phyloP scores from a whole-genome alignment of 768 basidiomycete species.

The Suillus ampliporus region DNA sequence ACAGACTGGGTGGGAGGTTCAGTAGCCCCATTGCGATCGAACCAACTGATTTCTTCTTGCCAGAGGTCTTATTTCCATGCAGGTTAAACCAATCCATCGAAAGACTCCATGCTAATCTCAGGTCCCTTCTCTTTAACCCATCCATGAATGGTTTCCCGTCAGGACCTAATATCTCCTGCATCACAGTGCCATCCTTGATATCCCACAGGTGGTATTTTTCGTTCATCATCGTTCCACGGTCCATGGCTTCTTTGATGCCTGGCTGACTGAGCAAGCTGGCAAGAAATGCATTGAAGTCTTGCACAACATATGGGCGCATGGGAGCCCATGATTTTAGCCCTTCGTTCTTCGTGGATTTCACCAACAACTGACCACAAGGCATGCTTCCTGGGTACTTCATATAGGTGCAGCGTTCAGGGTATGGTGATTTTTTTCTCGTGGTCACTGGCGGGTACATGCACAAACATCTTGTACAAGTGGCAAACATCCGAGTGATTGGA shows the following conservation, averaged over 20 bases:
- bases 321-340: conserved; percentile 2
- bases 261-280: conserved; percentile 28
- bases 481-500: conserved; percentile 22
- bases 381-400: conserved; percentile 17
- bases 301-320: conserved; percentile 26
- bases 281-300: conserved; percentile 36
- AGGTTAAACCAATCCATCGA: conserved; percentile 47
- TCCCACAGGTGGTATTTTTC: conserved; percentile 20
- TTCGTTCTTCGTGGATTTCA: neutral
- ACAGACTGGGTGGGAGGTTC: conserved; percentile 42
- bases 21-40: conserved; percentile 13
- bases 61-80: conserved; percentile 38
- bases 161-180: conserved; percentile 28
- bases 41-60: conserved; percentile 29
- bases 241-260: conserved; percentile 35
- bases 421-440: conserved; percentile 3
- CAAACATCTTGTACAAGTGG: conserved; percentile 35
- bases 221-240: conserved; percentile 17
- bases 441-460: conserved; percentile 21
- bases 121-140: neutral
- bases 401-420: conserved; percentile 29
- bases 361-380: conserved; percentile 20
- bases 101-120: conserved; percentile 31
- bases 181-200: conserved; percentile 32
- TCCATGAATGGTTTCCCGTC: conserved; percentile 32